phyloP scores from a whole-genome alignment of 495 filamentous ascomycete species.

The Penicillium canescens region DNA sequence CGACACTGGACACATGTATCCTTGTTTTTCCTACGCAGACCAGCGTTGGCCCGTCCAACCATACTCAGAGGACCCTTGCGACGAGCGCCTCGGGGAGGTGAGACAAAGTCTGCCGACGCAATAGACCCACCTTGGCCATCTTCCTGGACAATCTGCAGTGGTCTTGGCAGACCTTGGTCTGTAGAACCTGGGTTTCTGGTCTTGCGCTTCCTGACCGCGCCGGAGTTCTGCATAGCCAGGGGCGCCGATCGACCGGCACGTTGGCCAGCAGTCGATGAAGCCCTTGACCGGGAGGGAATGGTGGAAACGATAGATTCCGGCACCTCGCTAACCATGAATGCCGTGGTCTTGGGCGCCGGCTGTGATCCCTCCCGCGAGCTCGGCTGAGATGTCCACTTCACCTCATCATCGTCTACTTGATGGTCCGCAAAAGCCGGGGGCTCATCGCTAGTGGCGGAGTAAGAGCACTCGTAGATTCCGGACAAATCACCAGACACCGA shows the following conservation, averaged over 20 bases:
- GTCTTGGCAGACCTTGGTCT: conserved; percentile 34
- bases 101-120: conserved; percentile 50
- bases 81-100: conserved; percentile 46
- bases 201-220: conserved; percentile 44
- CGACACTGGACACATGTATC: conserved; percentile 52
- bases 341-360: conserved; percentile 31
- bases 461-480: conserved; percentile 37
- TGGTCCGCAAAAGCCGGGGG: conserved; percentile 31
- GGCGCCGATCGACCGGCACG: conserved; percentile 30
- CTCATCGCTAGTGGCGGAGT: conserved; percentile 39
- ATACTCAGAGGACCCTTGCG: conserved; percentile 48
- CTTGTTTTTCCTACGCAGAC: conserved; percentile 48
- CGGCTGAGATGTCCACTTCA: conserved; percentile 30
- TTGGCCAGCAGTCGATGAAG: conserved; percentile 27
- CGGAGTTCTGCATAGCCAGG: conserved; percentile 38
- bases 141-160: conserved; percentile 49
- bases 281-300: conserved; percentile 27
- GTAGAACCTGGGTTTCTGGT: conserved; percentile 32
- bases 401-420: conserved; percentile 32
- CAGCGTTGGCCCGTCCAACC: conserved; percentile 47
- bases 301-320: conserved; percentile 34
- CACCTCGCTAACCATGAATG: conserved; percentile 42
- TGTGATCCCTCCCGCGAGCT: conserved; percentile 27
- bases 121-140: conserved; percentile 49
- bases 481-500: conserved; percentile 41